Conservation (phyloP, 139 green algal genomes). For the Chlorella sorokiniana region DNA sequence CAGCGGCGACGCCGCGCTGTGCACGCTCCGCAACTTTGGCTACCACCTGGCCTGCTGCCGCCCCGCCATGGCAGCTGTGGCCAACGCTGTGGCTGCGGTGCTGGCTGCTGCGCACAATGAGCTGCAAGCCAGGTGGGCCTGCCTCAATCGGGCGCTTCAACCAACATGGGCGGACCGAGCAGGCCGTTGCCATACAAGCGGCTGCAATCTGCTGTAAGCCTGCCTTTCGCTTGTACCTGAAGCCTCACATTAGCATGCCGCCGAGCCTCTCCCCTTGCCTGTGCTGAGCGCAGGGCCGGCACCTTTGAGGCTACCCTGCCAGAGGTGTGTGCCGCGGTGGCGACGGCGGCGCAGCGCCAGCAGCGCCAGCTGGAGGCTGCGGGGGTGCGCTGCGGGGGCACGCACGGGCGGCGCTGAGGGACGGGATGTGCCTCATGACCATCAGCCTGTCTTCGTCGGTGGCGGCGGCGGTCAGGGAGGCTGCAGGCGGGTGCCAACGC, state of each 20-base stretch:
- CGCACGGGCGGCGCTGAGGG: constrained; percentile 7
- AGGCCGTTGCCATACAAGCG: too few species aligned
- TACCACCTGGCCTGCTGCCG: constrained; percentile 40
- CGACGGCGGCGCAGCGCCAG: background rate
- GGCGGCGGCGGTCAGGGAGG: background rate
- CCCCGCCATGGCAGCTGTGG: constrained; percentile 48
- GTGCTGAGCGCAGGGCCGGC: constrained; percentile 2
- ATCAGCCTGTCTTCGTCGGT: constrained; percentile 12
- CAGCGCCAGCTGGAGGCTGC: background rate
- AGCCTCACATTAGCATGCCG: background rate
- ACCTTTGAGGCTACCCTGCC: background rate
- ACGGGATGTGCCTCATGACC: constrained; percentile 29
- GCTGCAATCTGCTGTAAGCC: background rate
- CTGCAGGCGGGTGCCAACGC: background rate
- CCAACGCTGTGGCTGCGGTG: constrained; percentile 36
- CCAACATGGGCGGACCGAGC: background rate
- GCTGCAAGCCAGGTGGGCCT: constrained; percentile 1
- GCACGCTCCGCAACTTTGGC: constrained; percentile 32
- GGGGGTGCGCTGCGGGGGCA: background rate
- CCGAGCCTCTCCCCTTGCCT: too few species aligned
- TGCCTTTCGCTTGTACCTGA: background rate
- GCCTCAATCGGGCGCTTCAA: background rate
- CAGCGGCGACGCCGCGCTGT: background rate
- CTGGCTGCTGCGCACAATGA: constrained; percentile 21
- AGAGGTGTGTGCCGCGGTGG: constrained; percentile 4